Conservation (phyloP, 129 eudicot species). For the Chrysanthemum makinoi region DNA sequence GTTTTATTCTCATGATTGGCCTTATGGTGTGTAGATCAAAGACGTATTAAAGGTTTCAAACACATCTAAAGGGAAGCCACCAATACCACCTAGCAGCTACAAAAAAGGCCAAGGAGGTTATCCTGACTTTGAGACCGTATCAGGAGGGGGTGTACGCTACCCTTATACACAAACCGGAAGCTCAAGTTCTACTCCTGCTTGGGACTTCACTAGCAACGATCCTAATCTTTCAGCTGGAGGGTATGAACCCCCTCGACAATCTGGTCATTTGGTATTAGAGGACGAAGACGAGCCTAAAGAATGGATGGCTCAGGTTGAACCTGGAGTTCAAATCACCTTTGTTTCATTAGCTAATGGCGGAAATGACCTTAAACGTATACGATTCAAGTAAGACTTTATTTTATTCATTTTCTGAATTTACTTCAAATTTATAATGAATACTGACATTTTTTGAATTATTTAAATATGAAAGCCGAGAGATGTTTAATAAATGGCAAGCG, state of each 20-base stretch:
- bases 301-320: slow-evolving; percentile 99
- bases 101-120: slow-evolving; percentile 53
- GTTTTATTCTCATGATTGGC: neutral
- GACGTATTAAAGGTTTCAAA: slow-evolving; percentile 84
- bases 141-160: slow-evolving; percentile 65
- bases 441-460: slow-evolving; percentile 20
- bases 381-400: slow-evolving; percentile 67
- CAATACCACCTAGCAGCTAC: slow-evolving; percentile 48
- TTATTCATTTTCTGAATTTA: neutral
- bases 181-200: slow-evolving; percentile 80
- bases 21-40: slow-evolving; percentile 57
- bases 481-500: slow-evolving; percentile 98
- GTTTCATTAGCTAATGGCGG: slow-evolving; percentile 91
- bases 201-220: slow-evolving; percentile 61
- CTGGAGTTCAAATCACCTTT: slow-evolving; percentile 97
- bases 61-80: slow-evolving; percentile 51
- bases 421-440: slow-evolving; percentile 3
- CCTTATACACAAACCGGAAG: slow-evolving; percentile 61
- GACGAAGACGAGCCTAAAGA: slow-evolving; percentile 93
- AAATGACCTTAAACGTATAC: slow-evolving; percentile 90
- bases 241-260: slow-evolving; percentile 60
- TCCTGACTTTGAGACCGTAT: slow-evolving; percentile 64
- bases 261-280: slow-evolving; percentile 68
- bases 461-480: slow-evolving; percentile 64
- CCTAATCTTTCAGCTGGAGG: slow-evolving; percentile 49